Conservation (phyloP, 2,329 filamentous ascomycete species). For the Trichoderma hamatum region DNA sequence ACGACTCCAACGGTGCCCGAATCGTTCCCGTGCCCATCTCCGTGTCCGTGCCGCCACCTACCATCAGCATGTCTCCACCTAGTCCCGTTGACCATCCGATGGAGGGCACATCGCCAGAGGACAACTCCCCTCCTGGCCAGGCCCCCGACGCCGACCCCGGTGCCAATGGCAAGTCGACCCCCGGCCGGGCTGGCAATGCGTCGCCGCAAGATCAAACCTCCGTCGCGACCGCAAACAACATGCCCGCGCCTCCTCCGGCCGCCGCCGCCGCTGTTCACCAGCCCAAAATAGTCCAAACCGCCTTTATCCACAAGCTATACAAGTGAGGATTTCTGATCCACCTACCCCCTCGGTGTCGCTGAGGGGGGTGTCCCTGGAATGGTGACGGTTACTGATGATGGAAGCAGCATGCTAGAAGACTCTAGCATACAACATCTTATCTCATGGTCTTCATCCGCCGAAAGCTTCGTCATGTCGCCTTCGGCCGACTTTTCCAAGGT, state of each 20-base stretch:
- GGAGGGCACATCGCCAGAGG: constrained; percentile 61
- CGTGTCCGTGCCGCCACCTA: constrained; percentile 45
- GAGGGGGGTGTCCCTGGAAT: not conserved
- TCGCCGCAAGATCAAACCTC: constrained; percentile 45
- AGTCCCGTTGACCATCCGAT: constrained; percentile 63
- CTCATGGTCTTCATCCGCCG: constrained; percentile 89
- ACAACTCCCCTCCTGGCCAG: constrained; percentile 48
- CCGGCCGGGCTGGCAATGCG: constrained; percentile 43
- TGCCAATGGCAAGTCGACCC: constrained; percentile 42
- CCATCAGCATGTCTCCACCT: constrained; percentile 61
- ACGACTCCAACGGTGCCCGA: constrained; percentile 54
- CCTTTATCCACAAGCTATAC: constrained; percentile 98
- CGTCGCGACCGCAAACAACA: constrained; percentile 42
- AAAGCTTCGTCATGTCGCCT: constrained; percentile 99
- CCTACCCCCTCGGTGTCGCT: not conserved
- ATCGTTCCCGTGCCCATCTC: constrained; percentile 59
- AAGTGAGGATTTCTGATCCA: constrained; percentile 67
- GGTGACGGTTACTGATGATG: not conserved
- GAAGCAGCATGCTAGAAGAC: constrained; percentile 78
- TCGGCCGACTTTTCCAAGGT: constrained; percentile 98
- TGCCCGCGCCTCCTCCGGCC: constrained; percentile 56
- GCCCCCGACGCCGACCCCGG: constrained; percentile 50
- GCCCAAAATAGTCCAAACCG: constrained; percentile 96
- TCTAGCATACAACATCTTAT: constrained; percentile 91
- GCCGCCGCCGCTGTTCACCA: constrained; percentile 80